Percentiles rank a stretch among this genome's conserved stretches.
phyloP scores from a whole-genome alignment of 2,329 filamentous ascomycete species.

The Trichophyton equinum region DNA sequence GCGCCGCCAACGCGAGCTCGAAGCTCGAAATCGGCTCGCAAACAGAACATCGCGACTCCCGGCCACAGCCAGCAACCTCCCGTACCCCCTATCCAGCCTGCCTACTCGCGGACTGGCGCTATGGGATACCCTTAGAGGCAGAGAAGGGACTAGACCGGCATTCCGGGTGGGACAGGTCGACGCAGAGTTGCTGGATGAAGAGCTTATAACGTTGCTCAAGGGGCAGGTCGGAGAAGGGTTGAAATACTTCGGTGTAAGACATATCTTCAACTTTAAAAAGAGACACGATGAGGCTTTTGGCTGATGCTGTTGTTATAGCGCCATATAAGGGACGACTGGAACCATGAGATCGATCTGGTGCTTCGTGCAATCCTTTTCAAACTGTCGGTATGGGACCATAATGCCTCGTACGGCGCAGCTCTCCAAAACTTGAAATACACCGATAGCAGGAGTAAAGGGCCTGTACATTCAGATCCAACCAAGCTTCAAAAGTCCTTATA shows the following conservation, averaged over 20 bases:
- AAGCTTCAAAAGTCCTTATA: conserved; percentile 73
- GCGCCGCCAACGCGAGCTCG: conserved; percentile 60
- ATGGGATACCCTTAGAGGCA: conserved; percentile 61
- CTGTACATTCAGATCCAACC: conserved; percentile 57
- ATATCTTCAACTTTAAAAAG: no score
- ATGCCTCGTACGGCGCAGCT: conserved; percentile 85
- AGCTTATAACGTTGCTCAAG: conserved; percentile 73
- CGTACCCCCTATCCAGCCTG: conserved; percentile 50
- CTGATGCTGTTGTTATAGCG: conserved; percentile 22
- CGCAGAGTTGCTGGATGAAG: conserved; percentile 86
- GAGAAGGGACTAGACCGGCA: conserved; percentile 67
- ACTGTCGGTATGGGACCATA: conserved; percentile 89
- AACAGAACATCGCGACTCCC: conserved; percentile 38
- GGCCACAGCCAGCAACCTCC: conserved; percentile 45
- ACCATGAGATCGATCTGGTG: conserved; percentile 66
- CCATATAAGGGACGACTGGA: conserved; percentile 74
- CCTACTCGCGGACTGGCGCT: conserved; percentile 31
- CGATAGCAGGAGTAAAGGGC: conserved; percentile 57
- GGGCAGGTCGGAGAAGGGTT: conserved; percentile 76
- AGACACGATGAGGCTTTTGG: neutral
- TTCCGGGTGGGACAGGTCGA: conserved; percentile 95
- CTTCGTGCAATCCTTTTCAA: conserved; percentile 80
- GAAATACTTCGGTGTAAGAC: conserved; percentile 64
- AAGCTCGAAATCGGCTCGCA: conserved; percentile 45
- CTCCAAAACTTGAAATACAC: conserved; percentile 85